phyloP scores from a whole-genome alignment of 495 filamentous ascomycete genomes.

The Annulohypoxylon moriforme region DNA sequence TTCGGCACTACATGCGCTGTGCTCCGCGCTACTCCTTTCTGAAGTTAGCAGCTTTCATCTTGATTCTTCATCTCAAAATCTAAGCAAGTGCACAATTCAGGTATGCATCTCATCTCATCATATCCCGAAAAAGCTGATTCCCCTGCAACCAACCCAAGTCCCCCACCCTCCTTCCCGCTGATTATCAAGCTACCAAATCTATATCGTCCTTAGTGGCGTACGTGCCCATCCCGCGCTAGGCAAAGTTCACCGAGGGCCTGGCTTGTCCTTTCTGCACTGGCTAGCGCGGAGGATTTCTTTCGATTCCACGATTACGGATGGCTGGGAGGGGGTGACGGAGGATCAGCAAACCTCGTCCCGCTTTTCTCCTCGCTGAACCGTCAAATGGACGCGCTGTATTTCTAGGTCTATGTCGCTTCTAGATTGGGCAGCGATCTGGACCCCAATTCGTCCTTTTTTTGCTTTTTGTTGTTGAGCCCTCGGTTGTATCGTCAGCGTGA shows the following conservation, averaged over 20 bases:
- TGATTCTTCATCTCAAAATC: conserved; percentile 22
- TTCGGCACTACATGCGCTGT: conserved; percentile 31
- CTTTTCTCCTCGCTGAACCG: conserved; percentile 17
- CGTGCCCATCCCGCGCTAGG: conserved; percentile 38
- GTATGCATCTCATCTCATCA: conserved; percentile 16
- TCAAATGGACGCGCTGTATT: conserved; percentile 9
- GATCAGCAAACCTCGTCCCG: conserved; percentile 21
- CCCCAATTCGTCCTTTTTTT: conserved; percentile 11
- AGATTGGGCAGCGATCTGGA: conserved; percentile 40
- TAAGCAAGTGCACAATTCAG: conserved; percentile 1
- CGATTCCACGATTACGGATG: conserved; percentile 14
- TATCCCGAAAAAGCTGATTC: conserved; percentile 8
- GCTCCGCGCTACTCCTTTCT: conserved; percentile 28
- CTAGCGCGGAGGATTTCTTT: conserved; percentile 30
- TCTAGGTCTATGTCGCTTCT: conserved; percentile 10
- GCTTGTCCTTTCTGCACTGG: neutral
- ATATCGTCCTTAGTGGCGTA: conserved; percentile 10
- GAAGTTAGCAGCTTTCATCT: conserved; percentile 27
- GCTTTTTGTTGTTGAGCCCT: neutral
- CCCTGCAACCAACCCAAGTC: conserved; percentile 13
- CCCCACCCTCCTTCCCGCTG: conserved; percentile 29
- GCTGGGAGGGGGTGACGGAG: neutral
- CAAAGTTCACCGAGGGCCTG: conserved; percentile 18
- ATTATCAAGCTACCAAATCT: conserved; percentile 27
- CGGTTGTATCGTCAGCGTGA: conserved; percentile 1